These are phyloP conservation scores for Penicillium digitatum DNA, from an alignment of 2,329 filamentous ascomycete genomes.

Conservation along the genomic window DNA sequence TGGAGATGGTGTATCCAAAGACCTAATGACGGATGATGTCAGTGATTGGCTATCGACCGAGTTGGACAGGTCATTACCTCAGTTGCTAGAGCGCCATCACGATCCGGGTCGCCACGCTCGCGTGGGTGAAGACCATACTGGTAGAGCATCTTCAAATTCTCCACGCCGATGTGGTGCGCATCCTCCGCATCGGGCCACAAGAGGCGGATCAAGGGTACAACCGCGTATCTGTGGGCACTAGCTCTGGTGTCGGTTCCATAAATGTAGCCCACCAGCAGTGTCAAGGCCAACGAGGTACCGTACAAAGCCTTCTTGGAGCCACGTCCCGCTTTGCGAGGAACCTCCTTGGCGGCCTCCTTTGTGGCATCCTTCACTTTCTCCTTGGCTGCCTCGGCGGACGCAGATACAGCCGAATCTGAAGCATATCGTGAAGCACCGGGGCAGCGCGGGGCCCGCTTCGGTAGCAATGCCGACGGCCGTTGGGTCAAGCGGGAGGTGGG, in stretches of 20 bases:
- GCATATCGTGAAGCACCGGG: constrained; percentile 21
- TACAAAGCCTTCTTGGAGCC: constrained; percentile 30
- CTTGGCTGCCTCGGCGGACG: constrained; percentile 14
- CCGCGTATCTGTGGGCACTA: constrained; percentile 63
- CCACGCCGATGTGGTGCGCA: constrained; percentile 78
- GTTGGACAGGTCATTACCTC: constrained; percentile 33
- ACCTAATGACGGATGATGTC: constrained; percentile 44
- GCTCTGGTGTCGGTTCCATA: constrained; percentile 73
- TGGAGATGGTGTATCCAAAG: constrained; percentile 72
- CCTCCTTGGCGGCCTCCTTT: constrained; percentile 18
- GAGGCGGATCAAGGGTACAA: constrained; percentile 48
- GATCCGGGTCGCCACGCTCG: constrained; percentile 65
- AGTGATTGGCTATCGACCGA: background rate
- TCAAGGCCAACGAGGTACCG: constrained; percentile 53
- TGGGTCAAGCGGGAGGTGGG: constrained; percentile 24
- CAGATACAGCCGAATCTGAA: constrained; percentile 17
- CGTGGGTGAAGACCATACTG: constrained; percentile 72
- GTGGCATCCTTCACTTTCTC: constrained; percentile 11
- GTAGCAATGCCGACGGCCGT: constrained; percentile 21
- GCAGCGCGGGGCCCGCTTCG: constrained; percentile 11
- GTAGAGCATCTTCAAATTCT: constrained; percentile 67
- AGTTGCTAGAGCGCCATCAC: constrained; percentile 52
- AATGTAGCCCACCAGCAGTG: constrained; percentile 53
- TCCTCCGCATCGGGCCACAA: constrained; percentile 62
- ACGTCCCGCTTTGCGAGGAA: constrained; percentile 30